Conservation (phyloP, 2,329 filamentous ascomycete species). For the Peltaster fructicola region DNA sequence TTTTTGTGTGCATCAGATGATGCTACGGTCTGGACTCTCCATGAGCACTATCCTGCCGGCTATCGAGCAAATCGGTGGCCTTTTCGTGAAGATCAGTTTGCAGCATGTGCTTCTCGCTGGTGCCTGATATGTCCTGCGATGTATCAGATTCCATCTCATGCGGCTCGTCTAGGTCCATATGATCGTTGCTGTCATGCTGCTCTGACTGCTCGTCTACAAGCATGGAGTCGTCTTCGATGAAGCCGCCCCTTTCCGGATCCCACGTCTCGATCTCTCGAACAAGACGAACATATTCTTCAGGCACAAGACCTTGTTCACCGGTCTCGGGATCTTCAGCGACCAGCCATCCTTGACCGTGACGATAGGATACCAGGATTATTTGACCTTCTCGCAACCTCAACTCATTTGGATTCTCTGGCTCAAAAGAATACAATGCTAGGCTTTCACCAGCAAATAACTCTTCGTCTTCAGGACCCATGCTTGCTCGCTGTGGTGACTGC, state of each 20-base stretch:
- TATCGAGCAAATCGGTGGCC: no score
- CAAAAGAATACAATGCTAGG: slow-evolving; percentile 88
- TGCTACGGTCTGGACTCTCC: no score
- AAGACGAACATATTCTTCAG: slow-evolving; percentile 87
- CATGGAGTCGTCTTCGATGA: slow-evolving; percentile 28
- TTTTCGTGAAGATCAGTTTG: no score
- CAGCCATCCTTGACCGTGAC: slow-evolving; percentile 92
- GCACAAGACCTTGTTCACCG: slow-evolving; percentile 81
- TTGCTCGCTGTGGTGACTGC: slow-evolving; percentile 13
- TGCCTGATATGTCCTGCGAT: no score
- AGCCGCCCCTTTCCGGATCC: slow-evolving; percentile 65
- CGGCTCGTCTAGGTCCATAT: no score
- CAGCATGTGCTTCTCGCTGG: no score
- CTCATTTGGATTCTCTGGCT: slow-evolving; percentile 90
- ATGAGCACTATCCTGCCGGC: no score
- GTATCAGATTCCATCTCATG: no score
- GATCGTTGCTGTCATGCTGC: no score
- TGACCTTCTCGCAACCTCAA: slow-evolving; percentile 83
- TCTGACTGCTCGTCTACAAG: no score
- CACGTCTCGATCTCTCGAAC: slow-evolving; percentile 87
- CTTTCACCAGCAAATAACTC: slow-evolving; percentile 97
- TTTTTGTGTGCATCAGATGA: no score
- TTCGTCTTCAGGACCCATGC: slow-evolving; percentile 48
- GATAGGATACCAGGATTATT: slow-evolving; percentile 88
- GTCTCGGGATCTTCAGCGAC: slow-evolving; percentile 93